Base-by-base conservation (phyloP, 2,329 filamentous ascomycete genomes). In the Leptographium wingfieldii region DNA sequence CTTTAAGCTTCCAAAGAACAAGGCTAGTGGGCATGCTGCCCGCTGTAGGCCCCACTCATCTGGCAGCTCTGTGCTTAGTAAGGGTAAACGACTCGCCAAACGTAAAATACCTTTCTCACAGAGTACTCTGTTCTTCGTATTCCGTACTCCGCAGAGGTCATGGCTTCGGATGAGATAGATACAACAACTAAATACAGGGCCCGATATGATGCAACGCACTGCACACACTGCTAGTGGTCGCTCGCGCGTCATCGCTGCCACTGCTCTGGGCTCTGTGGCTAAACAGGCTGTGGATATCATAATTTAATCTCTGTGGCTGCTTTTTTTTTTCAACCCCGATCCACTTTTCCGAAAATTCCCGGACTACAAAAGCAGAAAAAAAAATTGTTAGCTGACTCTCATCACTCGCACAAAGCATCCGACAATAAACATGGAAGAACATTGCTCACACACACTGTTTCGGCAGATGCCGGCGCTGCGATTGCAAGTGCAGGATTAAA, bases 341-440 rank as follows among this genome's bases (percentile, higher is more conserved):
- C 27, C 38, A 54, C 55, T 53, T 49, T 40, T 53, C 60, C 56
- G 57, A 59, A 33, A 59, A 58, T 33, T 61, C 53, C 57, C 60
- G 60, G 12, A 33, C 55, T 52, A 59, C 16, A 51, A 46, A 56
- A 55, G 31, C 16, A 40, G 51, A 51, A 59, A 59, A 59, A 51
- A 49, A 4, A 9, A 11, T 3, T 14, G 48, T 51, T 31, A 27
- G 33, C 40, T 48, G 12, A 14, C 33, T 49, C 7, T 56, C 12
- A 5, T 27, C 31, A 4, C n/a, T n/a, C 16, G 16, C 46, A n/a
- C 43, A 46, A 31, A 29, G 19, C 38, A 29, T 19, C 40, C 38
- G 27, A 38, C 59, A 33, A 60, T 57, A 49, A 55, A 9, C n/a
- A 27, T 33, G 22, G 55, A 35, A 33, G 22, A 35, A 27, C 22